Evolutionary conservation across 371 early-diverging fungal species (phyloP), one percentile per base, ranked within the genome.

Genomic region (Nosema granulosis): DNA sequence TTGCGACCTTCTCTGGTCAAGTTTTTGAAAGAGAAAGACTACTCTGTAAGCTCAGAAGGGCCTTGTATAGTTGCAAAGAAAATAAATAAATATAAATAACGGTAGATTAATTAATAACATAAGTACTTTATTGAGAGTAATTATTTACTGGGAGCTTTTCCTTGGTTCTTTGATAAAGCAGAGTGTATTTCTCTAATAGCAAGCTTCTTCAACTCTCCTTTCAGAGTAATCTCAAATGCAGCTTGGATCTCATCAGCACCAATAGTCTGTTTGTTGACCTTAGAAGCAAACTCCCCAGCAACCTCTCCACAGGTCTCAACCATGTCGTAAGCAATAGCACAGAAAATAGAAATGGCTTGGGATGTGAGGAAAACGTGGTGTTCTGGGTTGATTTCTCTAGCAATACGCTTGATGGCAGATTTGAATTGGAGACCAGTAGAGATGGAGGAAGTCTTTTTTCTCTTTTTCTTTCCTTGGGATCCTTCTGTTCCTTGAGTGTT

Each of bases 181-280:
- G 73, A 71, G 26, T 82, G 82, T 16, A 85, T 79, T 69, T 85
- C 85, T 59, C 77, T 79, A 24, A 82, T 24, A n/a, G 84, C 82
- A 50, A 83, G 71, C 50, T 82, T 73, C 35, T 76, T 66, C 31
- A 85, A 66, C 69, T 85, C 85, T 22, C 85, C 85, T 43, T 63
- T 77, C 13, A 80, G 61, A 49, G 78, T 75, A 24, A 85, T 76
- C 59, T 79, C 75, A 34, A 75, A 75, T 4, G 85, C 82, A 58
- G 80, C 61, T 12, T 71, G 54, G 29, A 85, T 77, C 34, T 85
- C 85, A 58, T 85, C 85, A 18, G 78, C 81, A 56, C 82, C 83
- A 22, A 85, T 75, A n/a, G 85, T 85, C 29, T 83, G 80, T 59
- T 84, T 85, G 26, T 77, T 77, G 24, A 82, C 84, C 67, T 85